Evolutionary conservation across 208 protist species (phyloP), one percentile per base, ranked within the genome.

Genomic region (Trypanosoma boissoni): DNA sequence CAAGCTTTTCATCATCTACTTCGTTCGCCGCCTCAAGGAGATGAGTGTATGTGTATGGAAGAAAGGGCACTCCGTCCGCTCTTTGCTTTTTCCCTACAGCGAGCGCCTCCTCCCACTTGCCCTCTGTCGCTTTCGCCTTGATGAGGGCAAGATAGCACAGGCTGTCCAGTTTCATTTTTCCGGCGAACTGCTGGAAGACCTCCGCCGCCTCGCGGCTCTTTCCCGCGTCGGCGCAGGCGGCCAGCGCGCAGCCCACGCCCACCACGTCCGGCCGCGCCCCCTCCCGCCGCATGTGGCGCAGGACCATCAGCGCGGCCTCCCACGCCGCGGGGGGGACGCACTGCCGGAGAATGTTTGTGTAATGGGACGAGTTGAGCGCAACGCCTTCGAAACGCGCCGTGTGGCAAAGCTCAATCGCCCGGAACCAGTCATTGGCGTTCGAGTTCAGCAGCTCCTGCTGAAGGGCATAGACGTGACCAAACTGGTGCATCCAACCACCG

Each of bases 401-500:
- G 68, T 94, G 83, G 76, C 81, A 94, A 62, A 94, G 57, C 68
- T 94, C 87, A 42, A 77, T 59, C 18, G 87, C 87, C 20, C 82
- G 72, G 53, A 91, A 94, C 84, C 87, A 94, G 48, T 89, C 80
- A 49, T 75, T 77, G 21, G 76, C 72, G 20, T 78, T 57, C 10
- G 76, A 67, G 58, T 88, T 70, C 9, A 91, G 80, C 52, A 94
- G 68, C 65, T 94, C 83, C 66, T 88, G 80, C 60, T 94, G 87
- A 20, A 94, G 72, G 10, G 83, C 81, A 64, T 94, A 94, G 21
- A 94, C 80, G 72, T 94, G 83, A 8, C 87, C 87, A 54, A 94
- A 94, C 73, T 94, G 87, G 69, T 94, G 87, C 87, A 94, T 94
- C 79, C 80, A 94, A 20, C 87, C 87, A 18, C 87, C 87, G n/a